A percentile compares a stretch with the other conserved stretches of the same genome.
These are phyloP conservation scores for Solanum pinnatisectum DNA, from an alignment of 257 asterid species.

Conservation along the genomic window DNA sequence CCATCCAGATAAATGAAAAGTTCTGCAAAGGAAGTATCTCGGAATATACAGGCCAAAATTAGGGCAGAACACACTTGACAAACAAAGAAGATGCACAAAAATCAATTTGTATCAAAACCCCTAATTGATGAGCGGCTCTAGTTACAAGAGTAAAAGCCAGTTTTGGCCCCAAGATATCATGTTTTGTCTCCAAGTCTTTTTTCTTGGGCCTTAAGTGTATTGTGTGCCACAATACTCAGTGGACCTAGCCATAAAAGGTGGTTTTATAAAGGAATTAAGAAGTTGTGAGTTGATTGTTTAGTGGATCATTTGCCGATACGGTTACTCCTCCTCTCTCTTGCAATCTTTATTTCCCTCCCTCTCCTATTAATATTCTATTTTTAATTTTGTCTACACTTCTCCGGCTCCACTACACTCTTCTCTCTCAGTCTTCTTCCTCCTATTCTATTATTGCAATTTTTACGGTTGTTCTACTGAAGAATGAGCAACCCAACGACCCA, in stretches of 20 bases:
- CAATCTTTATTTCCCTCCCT: neutral
- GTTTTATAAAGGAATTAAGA: neutral
- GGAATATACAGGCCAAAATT: neutral
- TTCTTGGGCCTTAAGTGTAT: neutral
- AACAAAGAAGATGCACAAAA: neutral
- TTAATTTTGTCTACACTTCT: neutral
- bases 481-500: neutral
- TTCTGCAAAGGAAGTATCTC: neutral
- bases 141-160: neutral
- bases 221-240: neutral
- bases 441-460: neutral
- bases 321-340: neutral
- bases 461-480: neutral
- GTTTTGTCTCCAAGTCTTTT: neutral
- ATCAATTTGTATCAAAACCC: neutral
- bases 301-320: neutral
- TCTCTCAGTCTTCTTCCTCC: neutral
- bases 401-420: neutral
- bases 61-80: neutral
- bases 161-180: neutral
- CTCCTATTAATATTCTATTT: neutral
- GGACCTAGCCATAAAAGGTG: neutral
- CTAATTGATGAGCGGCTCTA: neutral
- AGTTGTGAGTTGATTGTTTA: neutral
- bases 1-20: neutral